A percentile compares a stretch with the other conserved stretches of the same genome.
These are phyloP conservation scores for Mycosphaerella sp. DNA, from an alignment of 2,329 filamentous ascomycete genomes.

Conservation along the genomic window DNA sequence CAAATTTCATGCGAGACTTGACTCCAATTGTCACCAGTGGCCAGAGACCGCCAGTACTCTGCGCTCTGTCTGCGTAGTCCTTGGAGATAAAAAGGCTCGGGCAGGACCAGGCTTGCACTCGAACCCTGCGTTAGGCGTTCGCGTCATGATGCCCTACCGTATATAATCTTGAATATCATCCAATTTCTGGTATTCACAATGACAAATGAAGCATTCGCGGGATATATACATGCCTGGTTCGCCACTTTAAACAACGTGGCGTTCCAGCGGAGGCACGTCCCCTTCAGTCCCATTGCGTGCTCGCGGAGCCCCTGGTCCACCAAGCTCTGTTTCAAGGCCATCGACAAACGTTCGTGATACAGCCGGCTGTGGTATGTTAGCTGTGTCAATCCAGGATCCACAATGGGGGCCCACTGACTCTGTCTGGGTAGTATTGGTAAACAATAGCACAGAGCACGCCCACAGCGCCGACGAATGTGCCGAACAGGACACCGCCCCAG, in stretches of 20 bases:
- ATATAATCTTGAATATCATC: neutral
- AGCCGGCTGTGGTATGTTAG: constrained; percentile 28
- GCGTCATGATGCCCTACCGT: too few species aligned
- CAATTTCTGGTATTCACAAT: neutral
- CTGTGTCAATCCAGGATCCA: neutral
- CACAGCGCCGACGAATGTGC: constrained; percentile 40
- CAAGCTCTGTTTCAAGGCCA: constrained; percentile 45
- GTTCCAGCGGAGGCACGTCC: constrained; percentile 18
- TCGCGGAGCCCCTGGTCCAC: constrained; percentile 39
- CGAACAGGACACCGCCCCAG: constrained; percentile 59
- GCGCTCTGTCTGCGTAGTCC: too few species aligned
- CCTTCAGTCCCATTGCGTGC: constrained; percentile 25
- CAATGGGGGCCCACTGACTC: constrained; percentile 18
- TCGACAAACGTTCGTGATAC: constrained; percentile 43
- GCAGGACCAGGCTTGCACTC: too few species aligned
- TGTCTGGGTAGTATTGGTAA: constrained; percentile 42
- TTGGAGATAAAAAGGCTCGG: too few species aligned
- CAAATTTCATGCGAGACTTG: too few species aligned
- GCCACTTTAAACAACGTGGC: constrained; percentile 11
- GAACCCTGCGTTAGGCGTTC: too few species aligned
- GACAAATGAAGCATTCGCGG: constrained; percentile 3
- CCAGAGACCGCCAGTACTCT: too few species aligned
- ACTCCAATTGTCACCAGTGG: too few species aligned
- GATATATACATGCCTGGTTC: constrained; percentile 16
- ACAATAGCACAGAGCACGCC: constrained; percentile 38